A percentile compares a stretch with the other conserved stretches of the same genome.
These are phyloP conservation scores for Apiospora arundinis DNA, from an alignment of 2,329 filamentous ascomycete species.

Conservation along the genomic window DNA sequence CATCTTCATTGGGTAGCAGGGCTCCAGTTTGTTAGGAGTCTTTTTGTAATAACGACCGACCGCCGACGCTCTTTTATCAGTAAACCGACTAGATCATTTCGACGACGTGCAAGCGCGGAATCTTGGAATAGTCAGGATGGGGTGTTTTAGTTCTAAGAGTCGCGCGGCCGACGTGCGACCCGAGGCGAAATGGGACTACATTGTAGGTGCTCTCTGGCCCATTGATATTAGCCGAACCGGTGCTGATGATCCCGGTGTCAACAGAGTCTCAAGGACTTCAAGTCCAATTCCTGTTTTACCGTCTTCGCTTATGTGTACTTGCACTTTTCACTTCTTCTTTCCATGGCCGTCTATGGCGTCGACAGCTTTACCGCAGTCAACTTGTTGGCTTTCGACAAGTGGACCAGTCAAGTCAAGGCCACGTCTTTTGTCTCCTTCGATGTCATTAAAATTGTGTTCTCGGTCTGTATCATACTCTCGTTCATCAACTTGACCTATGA, in stretches of 20 bases:
- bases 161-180: conserved; percentile 68
- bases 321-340: conserved; percentile 79
- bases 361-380: conserved; percentile 95
- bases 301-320: conserved; percentile 84
- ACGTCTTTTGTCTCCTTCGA: conserved; percentile 71
- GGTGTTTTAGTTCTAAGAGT: conserved; percentile 67
- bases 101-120: conserved; percentile 23
- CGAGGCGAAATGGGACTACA: conserved; percentile 95
- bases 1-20: conserved; percentile 25
- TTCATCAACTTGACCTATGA: conserved; percentile 83
- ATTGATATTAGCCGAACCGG: conserved; percentile 11
- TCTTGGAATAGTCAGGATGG: conserved; percentile 57
- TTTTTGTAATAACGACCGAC: conserved; percentile 11
- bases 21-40: conserved; percentile 11
- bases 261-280: conserved; percentile 74
- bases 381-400: conserved; percentile 84
- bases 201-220: conserved; percentile 61
- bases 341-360: conserved; percentile 83
- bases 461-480: conserved; percentile 88
- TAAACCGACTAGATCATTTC: conserved; percentile 4
- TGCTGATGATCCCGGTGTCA: conserved; percentile 21
- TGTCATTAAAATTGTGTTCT: conserved; percentile 94
- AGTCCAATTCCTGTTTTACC: conserved; percentile 77
- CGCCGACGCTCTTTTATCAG: conserved; percentile 29
- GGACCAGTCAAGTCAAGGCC: conserved; percentile 84